A percentile compares a stretch with the other conserved stretches of the same genome.
Evolutionary conservation across 2,329 filamentous ascomycete genomes (phyloP).

Genomic region (Falciphora oryzae): DNA sequence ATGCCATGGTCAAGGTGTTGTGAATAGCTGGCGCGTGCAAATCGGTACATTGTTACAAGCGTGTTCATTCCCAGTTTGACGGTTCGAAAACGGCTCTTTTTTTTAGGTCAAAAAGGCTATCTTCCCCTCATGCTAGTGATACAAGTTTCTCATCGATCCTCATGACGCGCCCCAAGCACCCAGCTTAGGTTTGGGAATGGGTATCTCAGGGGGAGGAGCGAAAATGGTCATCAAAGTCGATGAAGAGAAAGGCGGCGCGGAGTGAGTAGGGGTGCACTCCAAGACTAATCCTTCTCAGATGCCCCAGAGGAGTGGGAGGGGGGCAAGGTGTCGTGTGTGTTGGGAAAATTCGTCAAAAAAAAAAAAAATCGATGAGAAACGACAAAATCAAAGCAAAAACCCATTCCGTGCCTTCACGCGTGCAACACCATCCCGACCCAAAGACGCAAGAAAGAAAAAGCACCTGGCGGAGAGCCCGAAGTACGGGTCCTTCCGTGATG

Average conservation of each 20-base stretch:
- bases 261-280: not conserved
- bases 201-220: not conserved
- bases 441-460: slow-evolving; percentile 25
- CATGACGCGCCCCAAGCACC: slow-evolving; percentile 3
- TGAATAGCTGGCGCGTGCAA: not conserved
- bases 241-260: not conserved
- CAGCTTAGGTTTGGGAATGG: not conserved
- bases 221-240: not conserved
- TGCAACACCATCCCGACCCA: slow-evolving; percentile 25
- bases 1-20: not conserved
- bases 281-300: not conserved
- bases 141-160: slow-evolving; percentile 5
- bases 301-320: not conserved
- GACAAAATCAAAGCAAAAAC: slow-evolving; percentile 17
- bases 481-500: not conserved
- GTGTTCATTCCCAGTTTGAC: not conserved
- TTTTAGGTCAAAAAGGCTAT: not conserved
- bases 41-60: not conserved
- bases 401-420: slow-evolving; percentile 20
- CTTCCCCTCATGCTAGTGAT: slow-evolving; percentile 12
- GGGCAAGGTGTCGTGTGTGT: not conserved
- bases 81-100: slow-evolving; percentile 2
- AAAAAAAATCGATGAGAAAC: slow-evolving; percentile 19
- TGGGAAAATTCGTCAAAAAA: slow-evolving; percentile 13
- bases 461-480: not conserved